phyloP scores from a whole-genome alignment of 1,284 basidiomycete species.

The Golubevia sp. region DNA sequence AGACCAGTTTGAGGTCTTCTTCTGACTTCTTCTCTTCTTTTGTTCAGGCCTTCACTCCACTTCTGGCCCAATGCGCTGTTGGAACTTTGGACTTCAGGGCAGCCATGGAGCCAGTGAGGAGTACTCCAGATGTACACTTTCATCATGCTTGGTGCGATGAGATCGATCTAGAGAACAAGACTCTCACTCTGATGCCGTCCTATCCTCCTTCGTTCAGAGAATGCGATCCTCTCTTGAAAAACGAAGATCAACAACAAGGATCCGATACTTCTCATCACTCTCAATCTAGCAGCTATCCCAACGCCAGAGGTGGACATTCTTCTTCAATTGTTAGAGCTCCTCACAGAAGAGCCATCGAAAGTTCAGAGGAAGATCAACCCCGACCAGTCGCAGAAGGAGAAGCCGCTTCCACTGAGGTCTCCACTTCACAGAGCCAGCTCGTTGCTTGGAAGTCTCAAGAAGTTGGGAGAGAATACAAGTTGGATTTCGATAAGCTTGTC shows the following conservation, averaged over 20 bases:
- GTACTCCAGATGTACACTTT: constrained; percentile 45
- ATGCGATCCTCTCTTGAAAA: constrained; percentile 66
- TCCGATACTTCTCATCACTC: not conserved
- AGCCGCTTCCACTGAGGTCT: no score
- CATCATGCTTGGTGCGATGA: constrained; percentile 63
- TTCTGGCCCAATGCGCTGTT: constrained; percentile 66
- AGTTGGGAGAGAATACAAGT: constrained; percentile 11
- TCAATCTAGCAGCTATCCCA: not conserved
- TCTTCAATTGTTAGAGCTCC: constrained; percentile 62
- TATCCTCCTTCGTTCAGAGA: constrained; percentile 62
- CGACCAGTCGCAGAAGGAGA: no score
- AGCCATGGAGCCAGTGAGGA: constrained; percentile 76
- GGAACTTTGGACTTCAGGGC: constrained; percentile 81
- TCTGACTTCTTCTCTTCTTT: constrained; percentile 1
- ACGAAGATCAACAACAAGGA: constrained; percentile 21
- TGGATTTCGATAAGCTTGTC: constrained; percentile 73
- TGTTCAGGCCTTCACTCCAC: constrained; percentile 82
- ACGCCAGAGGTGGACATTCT: constrained; percentile 8
- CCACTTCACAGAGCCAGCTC: no score
- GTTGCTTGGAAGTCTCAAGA: constrained; percentile 9
- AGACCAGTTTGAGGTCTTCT: constrained; percentile 61
- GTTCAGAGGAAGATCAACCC: not conserved
- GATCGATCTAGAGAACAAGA: constrained; percentile 13
- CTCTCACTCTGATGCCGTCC: constrained; percentile 14
- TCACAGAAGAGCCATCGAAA: constrained; percentile 17